Base-by-base conservation (phyloP, 2,329 filamentous ascomycete genomes). In the Arthrobotrys conoides region DNA sequence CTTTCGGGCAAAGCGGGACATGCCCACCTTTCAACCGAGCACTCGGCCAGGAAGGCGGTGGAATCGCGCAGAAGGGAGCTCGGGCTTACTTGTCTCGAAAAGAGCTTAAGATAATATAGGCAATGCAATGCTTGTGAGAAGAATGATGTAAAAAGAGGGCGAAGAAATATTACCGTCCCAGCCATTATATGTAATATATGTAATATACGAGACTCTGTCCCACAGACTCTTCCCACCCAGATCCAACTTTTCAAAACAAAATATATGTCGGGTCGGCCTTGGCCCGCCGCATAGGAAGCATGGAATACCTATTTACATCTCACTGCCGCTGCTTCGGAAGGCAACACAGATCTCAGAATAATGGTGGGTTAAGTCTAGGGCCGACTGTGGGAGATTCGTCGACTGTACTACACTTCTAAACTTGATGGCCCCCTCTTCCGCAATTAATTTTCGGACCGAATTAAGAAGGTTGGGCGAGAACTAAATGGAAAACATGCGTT, bases 371-470 rank as follows among this genome's bases (percentile, higher is more conserved):
- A 99, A 86, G 84, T 98, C 95, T 69, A 98, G 88, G 46, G 99
- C 94, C 76, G 92, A 91, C 85, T 98, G 96, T 10, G 95, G 94
- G 80, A 99, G 86, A 84, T 92, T 97, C 1, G 95, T 98, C 0
- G 95, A 94, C 85, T 99, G 96, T 68, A 99, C 94, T 83, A 99
- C 97, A 84, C 94, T 97, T 83, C 96, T 90, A 69, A 99, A 92
- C 86, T 99, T 99, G 84, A 99, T 93, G 0, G 95, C 95, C 75
- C 96, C 96, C 85, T 99, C 96, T 81, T 97, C 94, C 85, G 98
- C 96, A 83, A 99, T 99, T 81, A 99, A 87, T 81, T 93, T 94
- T 80, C 96, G 91, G 83, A 98, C 93, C 2, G 93, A 91, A 84
- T 91, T 93, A 68, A 99, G 89, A 51, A 99, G 88, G 80, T 94